Base-by-base conservation (phyloP, 2,329 filamentous ascomycete species). In the Colletotrichum sp. region DNA sequence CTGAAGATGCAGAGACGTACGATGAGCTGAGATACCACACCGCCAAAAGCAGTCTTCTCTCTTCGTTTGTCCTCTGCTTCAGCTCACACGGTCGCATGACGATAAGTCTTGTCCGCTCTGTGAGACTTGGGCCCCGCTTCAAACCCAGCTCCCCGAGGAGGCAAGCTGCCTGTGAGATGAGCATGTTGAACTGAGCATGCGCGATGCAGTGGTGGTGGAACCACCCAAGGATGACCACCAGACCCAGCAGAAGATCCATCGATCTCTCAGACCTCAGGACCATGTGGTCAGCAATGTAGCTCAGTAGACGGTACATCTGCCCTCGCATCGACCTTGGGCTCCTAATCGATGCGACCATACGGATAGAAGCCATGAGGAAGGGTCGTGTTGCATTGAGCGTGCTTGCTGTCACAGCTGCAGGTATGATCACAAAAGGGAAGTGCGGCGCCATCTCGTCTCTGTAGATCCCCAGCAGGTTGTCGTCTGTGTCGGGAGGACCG, bases 181-280 rank as follows among this genome's bases (percentile, higher is more conserved):
- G 81, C 68, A 89, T 90, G 78, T 87, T 87, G 15, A 91, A 80
- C 75, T 91, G 90, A 1, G 86, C 84, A 68, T 91, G 89, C 80
- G 88, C 84, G 77, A 90, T 85, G 78, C 89, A 90, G 79, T 91
- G 89, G 67, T 90, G 88, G 63, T 91, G 89, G 71, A 90, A 90
- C 84, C 86, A 91, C 0, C 86, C 86, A 4, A 89, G 77, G 30
- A 90, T 85, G 1, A 90, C 85, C 4, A 91, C 80, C 5, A 91
- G 85, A 0, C 88, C 87, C 71, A 88, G 84, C 0, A 91, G 80
- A 4, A 90, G 79, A 72, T 91, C 89, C 13, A 91, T 77, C 0
- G 89, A 90, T 18, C 88, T 82, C 69, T 89, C 87, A 0, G 87
- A 88, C 3, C 87, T 84, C 59, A 90, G 84, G 15, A 91, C 81